A percentile compares a stretch with the other conserved stretches of the same genome.
These are phyloP conservation scores for Kwoniella bestiolae DNA, from an alignment of 768 basidiomycete genomes.

Conservation along the genomic window DNA sequence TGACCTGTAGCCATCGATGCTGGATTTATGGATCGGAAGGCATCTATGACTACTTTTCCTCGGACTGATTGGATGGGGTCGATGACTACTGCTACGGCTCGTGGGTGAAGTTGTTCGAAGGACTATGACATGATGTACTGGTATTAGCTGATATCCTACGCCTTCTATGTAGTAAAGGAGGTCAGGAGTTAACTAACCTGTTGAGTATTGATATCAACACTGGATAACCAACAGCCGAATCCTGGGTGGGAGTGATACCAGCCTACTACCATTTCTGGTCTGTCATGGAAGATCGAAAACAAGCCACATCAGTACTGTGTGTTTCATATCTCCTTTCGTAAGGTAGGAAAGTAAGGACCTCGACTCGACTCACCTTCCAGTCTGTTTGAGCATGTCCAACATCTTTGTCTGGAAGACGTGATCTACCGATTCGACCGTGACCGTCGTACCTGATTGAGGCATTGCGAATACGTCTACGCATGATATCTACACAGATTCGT, in stretches of 20 bases:
- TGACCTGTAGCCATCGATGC: conserved; percentile 85
- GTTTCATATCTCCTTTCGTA: not conserved
- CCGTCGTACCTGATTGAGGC: conserved; percentile 97
- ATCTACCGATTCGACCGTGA: conserved; percentile 96
- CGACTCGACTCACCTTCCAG: conserved; percentile 73
- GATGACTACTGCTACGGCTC: conserved; percentile 94
- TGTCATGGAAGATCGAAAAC: conserved; percentile 18
- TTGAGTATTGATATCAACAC: conserved; percentile 98
- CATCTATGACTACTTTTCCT: conserved; percentile 95
- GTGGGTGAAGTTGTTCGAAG: conserved; percentile 89
- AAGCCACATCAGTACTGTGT: not conserved
- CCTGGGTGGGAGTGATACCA: conserved; percentile 99
- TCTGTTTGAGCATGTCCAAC: conserved; percentile 99
- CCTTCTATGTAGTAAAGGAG: too few relatives aligned
- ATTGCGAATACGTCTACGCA: conserved; percentile 98
- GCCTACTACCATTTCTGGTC: conserved; percentile 97
- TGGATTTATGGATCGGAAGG: conserved; percentile 95
- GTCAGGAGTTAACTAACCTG: conserved; percentile 65
- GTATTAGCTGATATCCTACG: too few relatives aligned
- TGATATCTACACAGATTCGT: conserved; percentile 38
- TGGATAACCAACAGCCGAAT: conserved; percentile 98
- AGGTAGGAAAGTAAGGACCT: not conserved
- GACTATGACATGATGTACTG: conserved; percentile 74
- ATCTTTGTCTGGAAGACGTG: conserved; percentile 98
- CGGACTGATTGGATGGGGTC: conserved; percentile 96